Conservation (phyloP, 768 basidiomycete genomes). For the Asterophora lycoperdoides region DNA sequence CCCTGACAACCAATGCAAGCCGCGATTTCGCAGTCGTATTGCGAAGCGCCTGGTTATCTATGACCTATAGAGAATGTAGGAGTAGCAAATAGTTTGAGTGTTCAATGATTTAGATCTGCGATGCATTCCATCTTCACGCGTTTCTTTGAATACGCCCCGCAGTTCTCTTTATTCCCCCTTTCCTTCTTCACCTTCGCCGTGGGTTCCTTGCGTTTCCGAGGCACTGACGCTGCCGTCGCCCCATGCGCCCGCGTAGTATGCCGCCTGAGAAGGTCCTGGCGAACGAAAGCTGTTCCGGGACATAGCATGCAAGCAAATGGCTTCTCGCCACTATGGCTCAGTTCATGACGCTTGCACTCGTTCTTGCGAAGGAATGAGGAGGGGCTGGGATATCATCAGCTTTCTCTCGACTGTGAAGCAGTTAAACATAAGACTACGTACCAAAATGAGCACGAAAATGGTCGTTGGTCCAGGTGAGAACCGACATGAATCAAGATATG, state of each 20-base stretch:
- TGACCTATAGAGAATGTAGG: background rate
- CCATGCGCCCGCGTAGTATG: slow-evolving; percentile 59
- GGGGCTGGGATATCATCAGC: slow-evolving; percentile 33
- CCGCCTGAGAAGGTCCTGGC: slow-evolving; percentile 64
- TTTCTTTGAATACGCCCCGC: background rate
- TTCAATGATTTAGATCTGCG: background rate
- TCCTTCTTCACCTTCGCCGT: slow-evolving; percentile 1
- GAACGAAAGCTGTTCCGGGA: slow-evolving; percentile 51
- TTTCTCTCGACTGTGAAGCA: background rate
- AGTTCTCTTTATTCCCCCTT: slow-evolving; percentile 2
- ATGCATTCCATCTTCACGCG: slow-evolving; percentile 4
- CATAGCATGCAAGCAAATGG: slow-evolving; percentile 61
- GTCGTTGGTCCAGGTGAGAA: slow-evolving; percentile 65
- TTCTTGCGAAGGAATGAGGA: slow-evolving; percentile 69
- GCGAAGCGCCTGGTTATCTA: background rate
- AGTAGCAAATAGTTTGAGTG: background rate
- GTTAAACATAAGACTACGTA: slow-evolving; percentile 28
- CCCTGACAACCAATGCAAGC: background rate
- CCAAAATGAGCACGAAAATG: slow-evolving; percentile 63
- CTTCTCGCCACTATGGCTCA: slow-evolving; percentile 54
- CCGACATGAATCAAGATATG: slow-evolving; percentile 75
- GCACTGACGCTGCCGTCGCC: slow-evolving; percentile 22
- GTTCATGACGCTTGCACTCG: slow-evolving; percentile 73
- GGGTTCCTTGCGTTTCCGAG: slow-evolving; percentile 17
- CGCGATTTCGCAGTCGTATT: background rate